These are phyloP conservation scores for Candida frijolesensis DNA, from an alignment of 1,139 yeast species.

Conservation along the genomic window DNA sequence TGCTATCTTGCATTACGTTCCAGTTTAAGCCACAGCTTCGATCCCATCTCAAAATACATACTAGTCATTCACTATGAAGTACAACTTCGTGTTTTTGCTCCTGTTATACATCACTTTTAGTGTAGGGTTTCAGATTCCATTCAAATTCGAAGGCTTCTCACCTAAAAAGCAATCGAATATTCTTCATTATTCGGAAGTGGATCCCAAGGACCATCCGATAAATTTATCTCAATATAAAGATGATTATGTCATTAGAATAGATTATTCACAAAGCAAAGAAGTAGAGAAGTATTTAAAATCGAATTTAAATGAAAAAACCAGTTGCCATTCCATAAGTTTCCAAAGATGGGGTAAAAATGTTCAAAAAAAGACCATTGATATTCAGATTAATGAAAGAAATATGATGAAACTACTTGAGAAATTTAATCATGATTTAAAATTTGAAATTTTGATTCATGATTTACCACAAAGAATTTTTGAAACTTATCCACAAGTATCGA, in stretches of 20 bases:
- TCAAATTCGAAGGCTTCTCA: conserved; percentile 5
- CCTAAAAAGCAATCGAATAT: conserved; percentile 1
- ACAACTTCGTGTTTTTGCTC: neutral
- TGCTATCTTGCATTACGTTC: neutral
- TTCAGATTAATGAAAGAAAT: conserved; percentile 32
- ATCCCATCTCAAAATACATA: neutral
- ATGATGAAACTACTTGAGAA: conserved; percentile 24
- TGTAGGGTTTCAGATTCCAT: conserved; percentile 15
- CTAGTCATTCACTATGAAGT: neutral
- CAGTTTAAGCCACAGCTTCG: too few species aligned
- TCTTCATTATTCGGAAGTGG: conserved; percentile 21
- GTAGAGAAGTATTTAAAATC: conserved; percentile 23
- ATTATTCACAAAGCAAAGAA: conserved; percentile 20
- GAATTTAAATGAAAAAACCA: neutral
- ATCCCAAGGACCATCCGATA: conserved; percentile 40
- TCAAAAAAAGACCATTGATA: conserved; percentile 30
- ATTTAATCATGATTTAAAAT: conserved; percentile 23
- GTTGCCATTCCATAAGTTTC: conserved; percentile 16
- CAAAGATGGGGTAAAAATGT: conserved; percentile 37
- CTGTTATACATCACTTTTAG: neutral
- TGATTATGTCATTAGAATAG: conserved; percentile 53
- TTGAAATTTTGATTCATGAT: conserved; percentile 52
- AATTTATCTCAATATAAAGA: conserved; percentile 50
- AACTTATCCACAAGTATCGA: conserved; percentile 45
- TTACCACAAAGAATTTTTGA: conserved; percentile 58